Conservation (phyloP, 345 rosid genomes). For the Ceriops zippeliana region DNA sequence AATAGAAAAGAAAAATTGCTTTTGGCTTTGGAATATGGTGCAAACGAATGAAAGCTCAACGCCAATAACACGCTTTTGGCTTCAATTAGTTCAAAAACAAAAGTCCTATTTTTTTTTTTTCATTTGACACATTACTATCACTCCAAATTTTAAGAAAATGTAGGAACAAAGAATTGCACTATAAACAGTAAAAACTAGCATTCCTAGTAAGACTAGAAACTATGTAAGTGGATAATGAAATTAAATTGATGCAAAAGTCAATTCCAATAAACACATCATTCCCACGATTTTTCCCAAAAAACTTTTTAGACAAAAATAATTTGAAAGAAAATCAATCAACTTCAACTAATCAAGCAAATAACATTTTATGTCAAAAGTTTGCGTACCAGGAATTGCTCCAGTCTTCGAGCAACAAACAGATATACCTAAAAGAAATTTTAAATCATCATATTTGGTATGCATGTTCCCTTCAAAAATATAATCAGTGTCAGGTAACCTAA, state of each 20-base stretch:
- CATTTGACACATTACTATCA: neutral
- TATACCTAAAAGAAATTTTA: slow-evolving; percentile 41
- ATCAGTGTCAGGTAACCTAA: too few relatives aligned
- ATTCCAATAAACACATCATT: neutral
- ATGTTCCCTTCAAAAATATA: slow-evolving; percentile 1
- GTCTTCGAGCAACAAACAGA: slow-evolving; percentile 80
- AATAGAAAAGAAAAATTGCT: too few relatives aligned
- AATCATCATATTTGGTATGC: slow-evolving; percentile 6
- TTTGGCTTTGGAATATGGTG: too few relatives aligned
- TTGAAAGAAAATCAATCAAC: neutral
- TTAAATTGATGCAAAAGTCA: too few relatives aligned
- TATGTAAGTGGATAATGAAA: too few relatives aligned
- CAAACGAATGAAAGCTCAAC: neutral
- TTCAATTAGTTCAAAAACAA: neutral
- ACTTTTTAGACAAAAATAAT: neutral
- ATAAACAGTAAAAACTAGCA: too few relatives aligned
- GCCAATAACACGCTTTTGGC: neutral
- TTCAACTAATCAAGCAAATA: neutral
- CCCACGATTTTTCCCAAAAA: neutral
- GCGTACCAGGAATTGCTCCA: slow-evolving; percentile 88
- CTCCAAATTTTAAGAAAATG: neutral
- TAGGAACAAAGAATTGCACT: too few relatives aligned
- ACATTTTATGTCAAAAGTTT: slow-evolving; percentile 15
- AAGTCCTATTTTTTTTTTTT: neutral
- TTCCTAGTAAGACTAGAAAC: too few relatives aligned